Evolutionary conservation across 305 asterid species (phyloP).

Genomic region (Andrographis paniculata): DNA sequence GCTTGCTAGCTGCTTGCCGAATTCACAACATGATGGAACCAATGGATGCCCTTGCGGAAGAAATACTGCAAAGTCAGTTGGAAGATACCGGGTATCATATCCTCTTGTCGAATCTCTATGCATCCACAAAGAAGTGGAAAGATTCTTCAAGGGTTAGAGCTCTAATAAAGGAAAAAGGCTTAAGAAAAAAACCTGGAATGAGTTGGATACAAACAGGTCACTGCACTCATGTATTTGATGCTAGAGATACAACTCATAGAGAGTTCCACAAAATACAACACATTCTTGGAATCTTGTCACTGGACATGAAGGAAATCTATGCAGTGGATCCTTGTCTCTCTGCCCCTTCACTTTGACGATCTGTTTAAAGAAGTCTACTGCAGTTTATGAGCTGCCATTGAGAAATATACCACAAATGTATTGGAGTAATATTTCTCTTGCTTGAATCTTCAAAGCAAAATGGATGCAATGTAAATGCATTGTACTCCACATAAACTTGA

Average conservation of each 20-base stretch:
- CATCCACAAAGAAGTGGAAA: constrained; percentile 32
- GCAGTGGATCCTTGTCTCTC: constrained; percentile 16
- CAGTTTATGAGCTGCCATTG: not conserved
- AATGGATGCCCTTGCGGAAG: constrained; percentile 19
- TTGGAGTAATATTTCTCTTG: too few relatives aligned
- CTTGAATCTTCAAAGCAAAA: too few relatives aligned
- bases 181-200: constrained; percentile 26
- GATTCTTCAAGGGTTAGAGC: constrained; percentile 31
- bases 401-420: too few relatives aligned
- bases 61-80: constrained; percentile 19
- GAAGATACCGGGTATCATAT: constrained; percentile 28
- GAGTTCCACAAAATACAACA: constrained; percentile 20
- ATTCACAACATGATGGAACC: constrained; percentile 17
- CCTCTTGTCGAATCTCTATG: constrained; percentile 33
- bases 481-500: too few relatives aligned
- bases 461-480: too few relatives aligned
- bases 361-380: not conserved
- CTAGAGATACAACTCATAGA: constrained; percentile 26
- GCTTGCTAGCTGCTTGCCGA: constrained; percentile 36
- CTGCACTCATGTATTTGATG: constrained; percentile 25
- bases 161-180: constrained; percentile 26
- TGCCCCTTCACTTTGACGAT: constrained; percentile 7
- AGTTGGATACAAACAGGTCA: constrained; percentile 29
- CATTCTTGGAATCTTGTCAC: constrained; percentile 15
- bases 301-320: constrained; percentile 21